These are phyloP conservation scores for Gastrolobium bilobum DNA, from an alignment of 306 rosid genomes.

Conservation along the genomic window DNA sequence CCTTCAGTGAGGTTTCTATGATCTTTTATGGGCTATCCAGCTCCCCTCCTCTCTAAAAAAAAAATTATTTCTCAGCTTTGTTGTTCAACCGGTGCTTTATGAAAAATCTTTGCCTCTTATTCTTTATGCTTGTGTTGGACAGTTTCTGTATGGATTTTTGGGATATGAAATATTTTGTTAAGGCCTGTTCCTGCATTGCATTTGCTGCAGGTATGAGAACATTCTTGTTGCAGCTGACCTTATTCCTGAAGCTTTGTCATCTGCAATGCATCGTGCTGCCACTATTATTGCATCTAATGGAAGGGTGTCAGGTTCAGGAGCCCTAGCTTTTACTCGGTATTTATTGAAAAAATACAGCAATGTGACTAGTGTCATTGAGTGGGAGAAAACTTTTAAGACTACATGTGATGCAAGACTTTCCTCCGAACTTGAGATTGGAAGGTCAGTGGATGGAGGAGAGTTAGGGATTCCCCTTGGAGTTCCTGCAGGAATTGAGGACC, in stretches of 20 bases:
- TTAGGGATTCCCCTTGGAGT: conserved; percentile 83
- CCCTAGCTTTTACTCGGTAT: conserved; percentile 69
- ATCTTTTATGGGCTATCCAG: neutral
- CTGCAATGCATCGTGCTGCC: conserved; percentile 70
- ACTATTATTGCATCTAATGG: conserved; percentile 77
- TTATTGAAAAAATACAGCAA: conserved; percentile 75
- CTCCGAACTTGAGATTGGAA: conserved; percentile 78
- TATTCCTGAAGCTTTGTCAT: conserved; percentile 81
- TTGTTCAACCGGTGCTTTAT: conserved; percentile 15
- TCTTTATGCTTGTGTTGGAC: conserved; percentile 38
- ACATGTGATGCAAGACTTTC: conserved; percentile 81
- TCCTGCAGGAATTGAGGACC: conserved; percentile 92
- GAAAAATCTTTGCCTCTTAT: conserved; percentile 7
- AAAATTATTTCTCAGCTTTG: neutral
- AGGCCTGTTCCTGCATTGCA: conserved; percentile 40
- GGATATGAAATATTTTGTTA: conserved; percentile 22
- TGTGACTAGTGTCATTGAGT: conserved; percentile 79
- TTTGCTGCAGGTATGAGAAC: conserved; percentile 90
- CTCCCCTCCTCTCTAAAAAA: neutral
- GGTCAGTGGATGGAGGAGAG: conserved; percentile 88
- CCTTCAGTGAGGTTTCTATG: conserved; percentile 2
- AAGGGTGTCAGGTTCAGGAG: conserved; percentile 80
- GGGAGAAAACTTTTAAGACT: conserved; percentile 85
- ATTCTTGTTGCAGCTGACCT: conserved; percentile 82
- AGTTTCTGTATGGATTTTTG: conserved; percentile 16